Conservation (phyloP, 2,329 filamentous ascomycete species). For the Karstenula rhodostoma region DNA sequence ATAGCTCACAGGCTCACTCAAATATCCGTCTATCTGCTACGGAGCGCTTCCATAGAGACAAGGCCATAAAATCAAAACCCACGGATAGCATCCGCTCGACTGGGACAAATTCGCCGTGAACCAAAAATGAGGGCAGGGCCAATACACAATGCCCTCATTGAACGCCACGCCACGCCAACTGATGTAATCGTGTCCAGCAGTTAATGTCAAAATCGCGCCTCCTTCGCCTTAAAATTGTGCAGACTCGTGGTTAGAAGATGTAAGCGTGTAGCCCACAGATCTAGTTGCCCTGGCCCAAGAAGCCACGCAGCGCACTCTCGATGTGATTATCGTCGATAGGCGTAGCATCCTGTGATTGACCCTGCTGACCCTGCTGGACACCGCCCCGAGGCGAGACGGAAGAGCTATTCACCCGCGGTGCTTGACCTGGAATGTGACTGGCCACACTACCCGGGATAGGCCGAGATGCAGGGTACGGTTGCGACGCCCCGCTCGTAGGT, state of each 20-base stretch:
- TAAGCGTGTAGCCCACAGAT: neutral
- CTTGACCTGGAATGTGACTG: conserved; percentile 10
- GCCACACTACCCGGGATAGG: conserved; percentile 17
- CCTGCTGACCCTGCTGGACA: neutral
- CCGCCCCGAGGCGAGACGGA: neutral
- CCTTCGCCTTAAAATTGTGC: neutral
- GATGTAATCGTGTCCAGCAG: neutral
- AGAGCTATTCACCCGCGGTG: neutral
- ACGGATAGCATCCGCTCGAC: neutral
- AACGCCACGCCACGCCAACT: neutral
- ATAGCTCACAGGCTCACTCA: neutral
- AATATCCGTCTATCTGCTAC: neutral
- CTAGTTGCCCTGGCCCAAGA: conserved; percentile 23
- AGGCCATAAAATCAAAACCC: neutral
- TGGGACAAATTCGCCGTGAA: neutral
- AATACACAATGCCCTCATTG: neutral
- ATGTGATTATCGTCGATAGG: conserved; percentile 34
- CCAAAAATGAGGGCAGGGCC: neutral
- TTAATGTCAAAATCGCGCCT: neutral
- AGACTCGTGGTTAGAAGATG: neutral
- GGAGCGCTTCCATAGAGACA: neutral
- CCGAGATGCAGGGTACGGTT: neutral
- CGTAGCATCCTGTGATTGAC: neutral
- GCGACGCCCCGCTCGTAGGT: neutral
- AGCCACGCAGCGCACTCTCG: conserved; percentile 37